Conservation (phyloP, 2,329 filamentous ascomycete genomes). For the Erysiphe pulchra region DNA sequence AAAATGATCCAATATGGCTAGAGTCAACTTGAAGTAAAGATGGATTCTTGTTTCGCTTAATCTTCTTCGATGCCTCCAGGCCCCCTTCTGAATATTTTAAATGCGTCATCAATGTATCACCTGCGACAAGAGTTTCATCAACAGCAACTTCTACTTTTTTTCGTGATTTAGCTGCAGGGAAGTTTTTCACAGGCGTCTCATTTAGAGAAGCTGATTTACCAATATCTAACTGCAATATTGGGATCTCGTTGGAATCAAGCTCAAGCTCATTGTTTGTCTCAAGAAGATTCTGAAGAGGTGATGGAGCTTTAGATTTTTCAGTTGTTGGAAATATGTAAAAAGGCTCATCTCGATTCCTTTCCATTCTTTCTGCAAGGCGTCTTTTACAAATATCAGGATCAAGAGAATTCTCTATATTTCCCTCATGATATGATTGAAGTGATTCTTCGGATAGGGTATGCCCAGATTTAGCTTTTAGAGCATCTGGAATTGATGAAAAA, state of each 20-base stretch:
- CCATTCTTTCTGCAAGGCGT: constrained; percentile 49
- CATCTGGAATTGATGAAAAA: constrained; percentile 14
- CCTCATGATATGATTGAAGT: constrained; percentile 29
- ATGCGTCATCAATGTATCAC: constrained; percentile 22
- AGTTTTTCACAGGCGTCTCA: constrained; percentile 13
- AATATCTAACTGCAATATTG: constrained; percentile 78
- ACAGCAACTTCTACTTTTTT: constrained; percentile 41
- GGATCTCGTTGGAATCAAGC: constrained; percentile 81
- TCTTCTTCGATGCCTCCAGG: constrained; percentile 22
- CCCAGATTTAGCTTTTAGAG: constrained; percentile 28
- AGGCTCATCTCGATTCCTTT: constrained; percentile 75
- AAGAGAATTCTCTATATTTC: constrained; percentile 35
- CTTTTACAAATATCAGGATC: constrained; percentile 50
- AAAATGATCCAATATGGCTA: constrained; percentile 49
- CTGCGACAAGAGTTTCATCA: constrained; percentile 44
- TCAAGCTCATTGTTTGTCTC: constrained; percentile 48
- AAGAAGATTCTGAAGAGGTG: constrained; percentile 55
- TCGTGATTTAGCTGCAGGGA: constrained; percentile 18
- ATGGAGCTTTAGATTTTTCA: constrained; percentile 28
- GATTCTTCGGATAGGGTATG: constrained; percentile 21
- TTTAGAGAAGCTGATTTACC: constrained; percentile 18
- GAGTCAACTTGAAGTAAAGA: constrained; percentile 67
- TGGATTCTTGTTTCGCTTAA: constrained; percentile 27
- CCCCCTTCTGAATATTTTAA: constrained; percentile 29
- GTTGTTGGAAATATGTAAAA: constrained; percentile 54